Conservation (phyloP, 2,329 filamentous ascomycete genomes). For the Xylaria sp. region DNA sequence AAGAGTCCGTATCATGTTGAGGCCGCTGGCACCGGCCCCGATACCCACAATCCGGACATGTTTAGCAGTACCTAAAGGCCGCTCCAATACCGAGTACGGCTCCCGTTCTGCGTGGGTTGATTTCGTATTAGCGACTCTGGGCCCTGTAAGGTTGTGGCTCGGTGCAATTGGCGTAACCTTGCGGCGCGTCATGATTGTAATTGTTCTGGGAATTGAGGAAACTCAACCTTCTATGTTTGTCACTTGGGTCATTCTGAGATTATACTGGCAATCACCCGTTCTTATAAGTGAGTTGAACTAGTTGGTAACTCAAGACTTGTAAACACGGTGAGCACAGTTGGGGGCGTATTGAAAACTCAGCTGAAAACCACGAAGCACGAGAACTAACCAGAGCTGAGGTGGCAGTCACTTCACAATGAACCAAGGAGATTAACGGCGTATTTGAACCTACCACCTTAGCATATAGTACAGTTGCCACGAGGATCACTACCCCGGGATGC, state of each 20-base stretch:
- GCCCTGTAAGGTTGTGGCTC: constrained; percentile 21
- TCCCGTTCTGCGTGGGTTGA: constrained; percentile 23
- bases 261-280: constrained; percentile 10
- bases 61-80: constrained; percentile 47
- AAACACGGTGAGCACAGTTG: constrained; percentile 19
- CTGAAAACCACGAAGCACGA: constrained; percentile 32
- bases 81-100: constrained; percentile 45
- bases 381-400: constrained; percentile 32
- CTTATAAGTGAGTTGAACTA: constrained; percentile 30
- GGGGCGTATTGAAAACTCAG: constrained; percentile 28
- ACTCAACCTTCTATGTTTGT: constrained; percentile 34
- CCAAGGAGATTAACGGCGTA: constrained; percentile 22
- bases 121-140: constrained; percentile 29
- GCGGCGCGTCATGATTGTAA: constrained; percentile 39
- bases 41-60: constrained; percentile 52
- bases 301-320: not conserved
- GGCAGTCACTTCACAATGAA: not conserved
- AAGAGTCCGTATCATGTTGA: constrained; percentile 53
- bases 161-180: constrained; percentile 28
- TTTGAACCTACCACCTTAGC: constrained; percentile 28
- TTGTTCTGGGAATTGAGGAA: constrained; percentile 26
- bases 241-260: constrained; percentile 31
- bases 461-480: constrained; percentile 22
- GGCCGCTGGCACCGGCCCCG: constrained; percentile 52
- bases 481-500: constrained; percentile 17